Base-by-base conservation (phyloP, 1,284 basidiomycete genomes). In the Leccinum pallidistipes region DNA sequence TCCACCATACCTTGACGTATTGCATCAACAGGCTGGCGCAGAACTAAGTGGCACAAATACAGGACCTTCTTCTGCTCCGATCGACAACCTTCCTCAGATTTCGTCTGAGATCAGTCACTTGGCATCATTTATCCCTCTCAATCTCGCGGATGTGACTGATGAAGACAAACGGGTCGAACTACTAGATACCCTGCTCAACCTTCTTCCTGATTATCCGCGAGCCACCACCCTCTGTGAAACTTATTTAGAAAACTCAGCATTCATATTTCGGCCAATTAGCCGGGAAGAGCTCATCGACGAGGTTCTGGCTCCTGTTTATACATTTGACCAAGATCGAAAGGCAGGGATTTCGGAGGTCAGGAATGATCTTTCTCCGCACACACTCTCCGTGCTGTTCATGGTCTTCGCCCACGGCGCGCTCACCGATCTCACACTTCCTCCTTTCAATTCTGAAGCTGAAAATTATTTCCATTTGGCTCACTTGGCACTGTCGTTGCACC, bases 241-340 rank as follows among this genome's bases (percentile, higher is more conserved):
- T 3, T 89, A 87, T 65, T 69, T 86, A 66, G 86, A 87, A 64
- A 85, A 89, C 53, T 81, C 81, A 16, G 74, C 86, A 12, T 88
- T 85, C 83, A 75, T 80, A 57, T 86, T 84, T 67, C 79, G 81
- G 31, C 86, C 87, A 1, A 78, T 90, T 64, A 80, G 77, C 60
- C 81, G 87, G 12, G 87, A 88, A 62, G 87, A 89, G 65, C 79
- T 89, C 45, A 82, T 89, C 45, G 80, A 89, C 63, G 86, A 88
- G 27, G 79, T 85, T 38, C 71, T 89, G 55, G 77, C 78, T 0
- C 86, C 86, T 0, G 78, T 86, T 12, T 89, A 89, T 71, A 83
- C 82, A 63, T 74, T 77, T 32, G 67, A 80, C 12, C 83, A 82
- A 64, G 79, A 81, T 54, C 74, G 76, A 47, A 72, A 76, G 56